phyloP scores from a whole-genome alignment of 441 rosid genomes.

The Kokia cookei region DNA sequence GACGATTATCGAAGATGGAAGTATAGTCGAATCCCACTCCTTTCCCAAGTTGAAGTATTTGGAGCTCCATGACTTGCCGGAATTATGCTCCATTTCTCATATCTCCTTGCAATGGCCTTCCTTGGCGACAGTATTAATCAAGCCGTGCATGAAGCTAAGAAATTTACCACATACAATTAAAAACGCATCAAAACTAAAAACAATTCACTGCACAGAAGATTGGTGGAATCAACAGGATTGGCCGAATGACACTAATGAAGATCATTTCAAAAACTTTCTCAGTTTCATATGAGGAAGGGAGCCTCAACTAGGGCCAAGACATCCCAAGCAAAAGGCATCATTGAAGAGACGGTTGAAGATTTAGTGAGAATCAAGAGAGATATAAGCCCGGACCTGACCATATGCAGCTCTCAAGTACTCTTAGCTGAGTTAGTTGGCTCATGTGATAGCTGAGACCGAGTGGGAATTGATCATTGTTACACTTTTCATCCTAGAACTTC shows the following conservation, averaged over 20 bases:
- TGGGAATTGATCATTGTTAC: background rate
- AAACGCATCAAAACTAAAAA: background rate
- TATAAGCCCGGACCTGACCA: background rate
- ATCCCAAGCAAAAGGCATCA: background rate
- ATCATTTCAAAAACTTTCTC: background rate
- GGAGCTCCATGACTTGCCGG: conserved; percentile 3
- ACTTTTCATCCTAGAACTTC: background rate
- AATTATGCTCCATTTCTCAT: background rate
- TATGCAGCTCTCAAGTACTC: background rate
- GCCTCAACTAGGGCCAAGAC: background rate
- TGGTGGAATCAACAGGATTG: conserved; percentile 12
- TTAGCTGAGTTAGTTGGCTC: background rate
- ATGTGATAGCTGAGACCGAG: background rate
- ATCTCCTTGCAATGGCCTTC: conserved; percentile 1
- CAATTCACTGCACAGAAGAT: background rate
- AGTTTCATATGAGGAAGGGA: background rate
- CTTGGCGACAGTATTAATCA: conserved; percentile 2
- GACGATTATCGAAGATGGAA: conserved; percentile 1
- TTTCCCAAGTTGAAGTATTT: conserved; percentile 4
- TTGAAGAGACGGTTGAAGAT: background rate
- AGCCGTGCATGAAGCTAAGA: background rate
- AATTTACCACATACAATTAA: background rate
- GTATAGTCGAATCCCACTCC: background rate
- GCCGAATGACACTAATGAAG: background rate
- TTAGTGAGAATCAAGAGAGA: background rate